Conservation (phyloP, 176 grass and related monocot species). For the Pontederia paniculata region DNA sequence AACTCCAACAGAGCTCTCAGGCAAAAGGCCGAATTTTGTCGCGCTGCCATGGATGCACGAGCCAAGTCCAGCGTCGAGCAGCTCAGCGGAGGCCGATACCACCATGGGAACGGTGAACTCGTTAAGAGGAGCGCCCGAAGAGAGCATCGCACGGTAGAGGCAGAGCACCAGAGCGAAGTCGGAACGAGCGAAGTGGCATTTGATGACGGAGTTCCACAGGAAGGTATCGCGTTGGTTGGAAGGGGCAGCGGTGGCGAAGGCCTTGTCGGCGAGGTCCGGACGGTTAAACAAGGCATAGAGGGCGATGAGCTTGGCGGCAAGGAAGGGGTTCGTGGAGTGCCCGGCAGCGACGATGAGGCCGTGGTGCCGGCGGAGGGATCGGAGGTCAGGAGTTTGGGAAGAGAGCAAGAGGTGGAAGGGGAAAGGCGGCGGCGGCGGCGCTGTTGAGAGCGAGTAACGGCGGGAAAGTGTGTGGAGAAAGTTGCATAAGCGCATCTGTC, state of each 20-base stretch:
- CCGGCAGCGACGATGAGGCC: conserved; percentile 40
- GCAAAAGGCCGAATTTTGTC: conserved; percentile 39
- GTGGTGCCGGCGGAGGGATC: conserved; percentile 32
- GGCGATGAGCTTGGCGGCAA: conserved; percentile 61
- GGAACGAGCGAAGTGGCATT: conserved; percentile 31
- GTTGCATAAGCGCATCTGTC: too few species aligned
- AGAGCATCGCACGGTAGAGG: conserved; percentile 33
- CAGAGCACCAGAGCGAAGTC: conserved; percentile 27
- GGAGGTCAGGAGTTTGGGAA: conserved; percentile 6
- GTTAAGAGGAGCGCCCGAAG: conserved; percentile 30
- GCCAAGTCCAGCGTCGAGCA: conserved; percentile 27
- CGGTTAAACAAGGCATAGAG: conserved; percentile 35
- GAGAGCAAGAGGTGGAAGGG: conserved; percentile 8
- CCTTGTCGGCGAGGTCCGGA: conserved; percentile 28
- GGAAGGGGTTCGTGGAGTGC: conserved; percentile 33
- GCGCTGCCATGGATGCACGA: conserved; percentile 41
- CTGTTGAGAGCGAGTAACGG: not conserved
- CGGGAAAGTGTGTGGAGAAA: not conserved
- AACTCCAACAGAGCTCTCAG: conserved; percentile 28
- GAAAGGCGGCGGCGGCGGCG: not conserved
- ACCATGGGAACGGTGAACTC: conserved; percentile 49
- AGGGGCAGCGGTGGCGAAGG: conserved; percentile 23
- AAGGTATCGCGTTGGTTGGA: conserved; percentile 37
- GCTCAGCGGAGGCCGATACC: conserved; percentile 44
- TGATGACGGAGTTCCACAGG: conserved; percentile 65